Evolutionary conservation across 2,329 filamentous ascomycete species (phyloP).

Genomic region (Bipolaris cookei): DNA sequence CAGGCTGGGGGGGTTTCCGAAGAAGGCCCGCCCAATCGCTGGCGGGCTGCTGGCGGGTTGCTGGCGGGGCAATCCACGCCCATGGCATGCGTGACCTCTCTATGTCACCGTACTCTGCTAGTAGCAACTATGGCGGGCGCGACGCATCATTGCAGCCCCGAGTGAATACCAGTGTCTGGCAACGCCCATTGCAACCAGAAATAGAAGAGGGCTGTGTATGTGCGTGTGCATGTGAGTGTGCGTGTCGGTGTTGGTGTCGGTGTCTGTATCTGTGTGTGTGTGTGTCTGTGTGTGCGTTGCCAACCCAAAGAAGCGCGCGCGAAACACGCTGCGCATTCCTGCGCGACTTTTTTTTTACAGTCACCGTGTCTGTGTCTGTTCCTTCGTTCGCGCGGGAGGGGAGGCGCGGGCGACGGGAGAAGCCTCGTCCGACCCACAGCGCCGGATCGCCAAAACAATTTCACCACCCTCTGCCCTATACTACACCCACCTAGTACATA

Average conservation of each 20-base stretch:
- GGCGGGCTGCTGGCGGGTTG: neutral
- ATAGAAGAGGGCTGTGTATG: neutral
- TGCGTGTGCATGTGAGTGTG: neutral
- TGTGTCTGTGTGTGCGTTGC: neutral
- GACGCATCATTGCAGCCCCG: neutral
- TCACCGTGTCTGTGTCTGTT: neutral
- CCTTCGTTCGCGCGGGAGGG: slow-evolving; percentile 11
- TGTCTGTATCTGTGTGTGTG: neutral
- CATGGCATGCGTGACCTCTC: neutral
- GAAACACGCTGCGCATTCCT: neutral
- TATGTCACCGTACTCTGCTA: neutral
- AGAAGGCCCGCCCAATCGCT: slow-evolving; percentile 14
- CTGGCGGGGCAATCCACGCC: neutral
- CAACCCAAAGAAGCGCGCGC: neutral
- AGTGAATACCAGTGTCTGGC: neutral
- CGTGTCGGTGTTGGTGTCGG: neutral
- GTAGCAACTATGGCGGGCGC: slow-evolving; percentile 17
- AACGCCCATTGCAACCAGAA: neutral
- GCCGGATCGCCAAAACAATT: slow-evolving; percentile 12
- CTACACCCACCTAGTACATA: neutral
- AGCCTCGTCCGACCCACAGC: slow-evolving; percentile 19
- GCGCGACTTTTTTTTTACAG: neutral
- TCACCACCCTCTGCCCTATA: neutral
- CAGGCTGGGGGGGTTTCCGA: slow-evolving; percentile 9
- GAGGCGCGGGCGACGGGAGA: slow-evolving; percentile 18